Evolutionary conservation across 768 basidiomycete species (phyloP), one percentile per base, ranked within the genome.

Genomic region (Boletellus emodensis): DNA sequence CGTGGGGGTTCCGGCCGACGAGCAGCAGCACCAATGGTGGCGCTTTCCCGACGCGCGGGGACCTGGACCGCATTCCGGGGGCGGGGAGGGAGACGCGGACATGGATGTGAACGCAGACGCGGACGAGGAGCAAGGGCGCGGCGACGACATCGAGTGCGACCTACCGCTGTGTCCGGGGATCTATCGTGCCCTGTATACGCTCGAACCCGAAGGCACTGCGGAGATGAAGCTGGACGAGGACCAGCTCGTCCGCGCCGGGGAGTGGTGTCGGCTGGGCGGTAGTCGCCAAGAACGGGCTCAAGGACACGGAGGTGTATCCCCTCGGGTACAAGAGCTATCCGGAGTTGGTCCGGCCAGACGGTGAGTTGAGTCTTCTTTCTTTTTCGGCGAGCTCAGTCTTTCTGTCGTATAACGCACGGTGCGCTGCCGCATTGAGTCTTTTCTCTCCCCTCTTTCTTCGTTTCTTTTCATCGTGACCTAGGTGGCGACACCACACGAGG

Each of bases 221-320:
- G 91, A 94, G 79, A 90, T 92, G 87, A 74, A 73, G 39, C 68
- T 93, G 48, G 80, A 75, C 55, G 87, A 90, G 66, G 90, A 84
- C 40, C 87, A 92, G 69, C 56, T 87, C 41, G 83, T 93, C 13
- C 72, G 74, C 2, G 87, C 90, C 24, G 42, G 87, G 88, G 4
- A 87, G 88, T 0, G 87, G 87, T 0, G 83, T 85, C 3, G 88
- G 88, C 0, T 90, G 88, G 89, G 88, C 85, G 0, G 82, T 90
- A 9, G 88, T 82, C 2, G 74, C 81, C 52, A 76, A 71, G 47
- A 68, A 65, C 35, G 56, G 65, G 15, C 57, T 60, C 40, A 70
- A 66, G 33, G 75, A 68, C 41, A 66, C 60, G n/a, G 66, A 66
- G 13, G 60, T 67, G 6, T 85, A 88, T 67, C 87, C 85, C 7